phyloP scores from a whole-genome alignment of 1,139 yeast species.

The Yamadazyma pseudoaaseri region DNA sequence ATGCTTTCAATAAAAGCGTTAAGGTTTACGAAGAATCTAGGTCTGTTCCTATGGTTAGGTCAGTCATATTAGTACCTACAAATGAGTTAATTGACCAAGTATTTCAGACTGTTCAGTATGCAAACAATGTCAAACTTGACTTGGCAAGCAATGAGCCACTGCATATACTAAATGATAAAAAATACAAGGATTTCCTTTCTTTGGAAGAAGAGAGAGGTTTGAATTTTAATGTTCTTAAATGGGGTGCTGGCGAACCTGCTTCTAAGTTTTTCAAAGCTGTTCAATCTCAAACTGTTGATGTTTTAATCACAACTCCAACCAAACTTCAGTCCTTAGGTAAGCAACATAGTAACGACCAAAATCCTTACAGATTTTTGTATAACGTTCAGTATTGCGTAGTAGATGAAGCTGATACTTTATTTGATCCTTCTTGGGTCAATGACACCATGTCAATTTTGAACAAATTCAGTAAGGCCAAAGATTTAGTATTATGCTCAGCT shows the following conservation, averaged over 20 bases:
- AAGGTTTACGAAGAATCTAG: slow-evolving; percentile 31
- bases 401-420: slow-evolving; percentile 95
- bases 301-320: slow-evolving; percentile 82
- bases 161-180: slow-evolving; percentile 15
- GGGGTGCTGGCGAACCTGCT: slow-evolving; percentile 56
- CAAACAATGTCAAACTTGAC: slow-evolving; percentile 28
- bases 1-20: slow-evolving; percentile 23
- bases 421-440: slow-evolving; percentile 78
- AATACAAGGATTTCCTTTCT: slow-evolving; percentile 23
- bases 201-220: slow-evolving; percentile 27
- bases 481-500: slow-evolving; percentile 80
- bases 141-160: slow-evolving; percentile 15
- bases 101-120: slow-evolving; percentile 45
- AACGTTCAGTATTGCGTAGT: slow-evolving; percentile 62
- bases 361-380: slow-evolving; percentile 47
- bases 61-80: slow-evolving; percentile 82
- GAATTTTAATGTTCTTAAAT: slow-evolving; percentile 50
- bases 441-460: slow-evolving; percentile 62
- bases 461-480: slow-evolving; percentile 53
- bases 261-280: slow-evolving; percentile 49
- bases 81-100: slow-evolving; percentile 88
- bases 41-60: slow-evolving; percentile 49
- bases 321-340: slow-evolving; percentile 45
- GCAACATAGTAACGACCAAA: slow-evolving; percentile 40
- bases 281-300: slow-evolving; percentile 57